These are phyloP conservation scores for Zoysia pacifica DNA, from an alignment of 176 grass and related monocot species.

Conservation along the genomic window DNA sequence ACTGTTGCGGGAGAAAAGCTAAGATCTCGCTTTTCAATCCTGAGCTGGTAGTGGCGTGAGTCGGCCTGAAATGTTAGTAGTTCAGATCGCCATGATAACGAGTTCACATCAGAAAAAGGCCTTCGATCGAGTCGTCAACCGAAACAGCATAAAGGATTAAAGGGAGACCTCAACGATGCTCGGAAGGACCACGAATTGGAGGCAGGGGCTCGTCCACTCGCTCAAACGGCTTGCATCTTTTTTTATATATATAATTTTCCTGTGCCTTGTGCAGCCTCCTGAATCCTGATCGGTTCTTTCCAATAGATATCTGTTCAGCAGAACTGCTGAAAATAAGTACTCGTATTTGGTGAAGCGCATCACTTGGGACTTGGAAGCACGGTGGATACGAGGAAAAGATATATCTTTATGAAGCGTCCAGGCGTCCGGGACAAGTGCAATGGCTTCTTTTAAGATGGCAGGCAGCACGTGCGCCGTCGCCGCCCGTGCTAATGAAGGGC, in stretches of 20 bases:
- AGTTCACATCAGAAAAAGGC: slow-evolving; percentile 2
- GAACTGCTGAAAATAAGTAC: too few relatives aligned
- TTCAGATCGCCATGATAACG: slow-evolving; percentile 34
- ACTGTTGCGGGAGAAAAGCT: slow-evolving; percentile 36
- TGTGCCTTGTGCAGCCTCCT: not conserved
- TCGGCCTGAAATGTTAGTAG: slow-evolving; percentile 17
- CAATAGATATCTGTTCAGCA: not conserved
- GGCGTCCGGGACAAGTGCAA: too few relatives aligned
- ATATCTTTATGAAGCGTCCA: too few relatives aligned
- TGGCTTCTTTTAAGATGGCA: too few relatives aligned
- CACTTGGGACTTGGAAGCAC: too few relatives aligned
- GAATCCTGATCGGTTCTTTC: not conserved
- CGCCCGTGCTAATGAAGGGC: slow-evolving; percentile 13
- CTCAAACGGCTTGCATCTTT: not conserved
- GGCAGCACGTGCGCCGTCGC: too few relatives aligned
- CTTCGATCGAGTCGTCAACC: slow-evolving; percentile 23
- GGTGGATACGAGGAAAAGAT: too few relatives aligned
- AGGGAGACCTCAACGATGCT: slow-evolving; percentile 4
- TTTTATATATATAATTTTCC: not conserved
- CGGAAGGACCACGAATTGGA: slow-evolving; percentile 1
- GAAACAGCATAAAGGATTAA: not conserved
- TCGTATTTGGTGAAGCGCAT: too few relatives aligned
- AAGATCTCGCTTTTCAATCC: slow-evolving; percentile 24
- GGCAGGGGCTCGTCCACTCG: slow-evolving; percentile 23
- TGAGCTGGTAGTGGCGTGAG: slow-evolving; percentile 4